Evolutionary conservation across 352 stramenopile species (phyloP).

Genomic region (Phytophthora sp.): DNA sequence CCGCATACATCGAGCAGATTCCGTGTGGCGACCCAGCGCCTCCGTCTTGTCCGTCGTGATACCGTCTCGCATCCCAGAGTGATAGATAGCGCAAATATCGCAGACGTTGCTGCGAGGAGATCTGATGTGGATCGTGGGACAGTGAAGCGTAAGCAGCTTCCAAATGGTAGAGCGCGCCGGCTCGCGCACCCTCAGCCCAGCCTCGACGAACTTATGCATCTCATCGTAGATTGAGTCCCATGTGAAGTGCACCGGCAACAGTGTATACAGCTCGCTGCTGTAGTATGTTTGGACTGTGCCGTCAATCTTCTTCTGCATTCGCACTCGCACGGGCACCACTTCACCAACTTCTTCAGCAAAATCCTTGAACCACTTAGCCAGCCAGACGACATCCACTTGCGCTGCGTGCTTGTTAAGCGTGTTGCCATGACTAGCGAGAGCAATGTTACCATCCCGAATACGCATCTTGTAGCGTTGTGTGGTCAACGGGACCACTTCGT

Average conservation of each 20-base stretch:
- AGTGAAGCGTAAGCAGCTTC: conserved; percentile 16
- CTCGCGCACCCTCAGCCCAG: background rate
- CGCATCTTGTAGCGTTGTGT: conserved; percentile 16
- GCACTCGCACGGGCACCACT: conserved; percentile 7
- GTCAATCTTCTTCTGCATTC: conserved; percentile 10
- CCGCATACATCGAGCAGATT: conserved; percentile 6
- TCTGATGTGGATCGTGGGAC: conserved; percentile 6
- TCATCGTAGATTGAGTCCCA: conserved; percentile 9
- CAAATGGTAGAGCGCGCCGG: conserved; percentile 11
- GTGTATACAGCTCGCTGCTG: conserved; percentile 6
- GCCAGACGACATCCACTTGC: conserved; percentile 7
- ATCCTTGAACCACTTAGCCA: background rate
- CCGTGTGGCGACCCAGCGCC: conserved; percentile 2
- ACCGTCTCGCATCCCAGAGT: background rate
- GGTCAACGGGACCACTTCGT: conserved; percentile 1
- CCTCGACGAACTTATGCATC: conserved; percentile 29
- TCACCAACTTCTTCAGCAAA: conserved; percentile 5
- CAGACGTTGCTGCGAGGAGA: conserved; percentile 26
- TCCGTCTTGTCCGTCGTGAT: conserved; percentile 15
- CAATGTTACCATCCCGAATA: background rate
- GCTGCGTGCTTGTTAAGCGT: conserved; percentile 13
- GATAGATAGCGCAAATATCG: conserved; percentile 19
- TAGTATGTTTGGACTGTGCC: conserved; percentile 8
- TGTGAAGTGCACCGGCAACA: conserved; percentile 17
- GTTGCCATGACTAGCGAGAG: background rate